Evolutionary conservation across 2,329 filamentous ascomycete genomes (phyloP), one percentile per base, ranked within the genome.

Genomic region (Penicillium sp.): DNA sequence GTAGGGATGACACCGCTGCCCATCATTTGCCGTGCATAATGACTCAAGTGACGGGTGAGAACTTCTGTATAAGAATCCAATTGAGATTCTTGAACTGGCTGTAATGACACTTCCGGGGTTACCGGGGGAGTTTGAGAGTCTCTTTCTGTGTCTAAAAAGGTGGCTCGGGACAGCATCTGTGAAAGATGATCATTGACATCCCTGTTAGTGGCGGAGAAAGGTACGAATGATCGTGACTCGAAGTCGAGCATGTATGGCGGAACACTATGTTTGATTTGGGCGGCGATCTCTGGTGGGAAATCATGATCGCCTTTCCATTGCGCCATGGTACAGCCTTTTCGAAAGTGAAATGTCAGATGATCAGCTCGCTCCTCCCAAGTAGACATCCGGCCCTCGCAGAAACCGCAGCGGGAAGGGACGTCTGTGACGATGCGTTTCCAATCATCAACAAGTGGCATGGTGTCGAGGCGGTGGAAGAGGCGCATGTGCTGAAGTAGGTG

Each of bases 401-500:
- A 60, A 7, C 58, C 58, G 23, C 56, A 60, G 4, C 56, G 56
- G 16, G 56, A 59, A 13, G 50, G 40, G 8, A 60, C 13, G 4
- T 34, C 8, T 1, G 42, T 34, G 2, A 32, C 2, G 5, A 41
- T 34, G 1, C 13, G 16, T 27, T 53, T 60, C 62, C 62, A 64
- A 32, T 59, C 51, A 16, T 59, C 55, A 7, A 62, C 53, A 3
- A 55, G 10, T 9, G 61, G 59, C 9, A 61, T 27, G 1, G 47
- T 52, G 71, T 77, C 61, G 70, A 80, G 38, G 67, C 71, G 56
- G 38, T 83, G 80, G 65, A 81, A 76, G 13, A 81, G 67, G 3
- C 79, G 74, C 13, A 82, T 61, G 64, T 82, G 80, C 57, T 83
- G 80, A 26, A 79, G 68, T 0, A 83, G 70, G 55, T 82, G 80